Evolutionary conservation across 306 rosid genomes (phyloP).

Genomic region (Castanea crenata): DNA sequence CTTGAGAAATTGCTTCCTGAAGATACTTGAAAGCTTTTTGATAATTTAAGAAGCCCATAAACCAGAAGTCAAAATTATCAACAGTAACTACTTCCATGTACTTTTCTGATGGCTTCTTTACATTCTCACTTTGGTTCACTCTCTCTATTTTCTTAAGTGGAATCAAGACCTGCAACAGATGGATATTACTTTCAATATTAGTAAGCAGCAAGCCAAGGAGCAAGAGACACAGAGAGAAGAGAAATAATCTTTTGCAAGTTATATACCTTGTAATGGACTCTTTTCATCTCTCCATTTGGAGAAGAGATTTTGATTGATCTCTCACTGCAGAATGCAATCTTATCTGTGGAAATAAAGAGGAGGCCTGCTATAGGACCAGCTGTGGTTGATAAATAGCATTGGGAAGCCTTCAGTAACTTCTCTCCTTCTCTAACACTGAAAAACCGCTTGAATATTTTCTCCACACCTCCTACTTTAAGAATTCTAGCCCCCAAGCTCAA

Average conservation of each 20-base stretch:
- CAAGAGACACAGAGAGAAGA: not conserved
- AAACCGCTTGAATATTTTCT: conserved; percentile 50
- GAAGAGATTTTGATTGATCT: conserved; percentile 57
- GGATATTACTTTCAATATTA: not conserved
- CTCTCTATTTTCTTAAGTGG: conserved; percentile 38
- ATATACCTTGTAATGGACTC: conserved; percentile 57
- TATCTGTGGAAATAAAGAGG: conserved; percentile 73
- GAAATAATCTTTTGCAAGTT: not conserved
- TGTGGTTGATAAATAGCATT: conserved; percentile 75
- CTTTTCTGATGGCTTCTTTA: conserved; percentile 49
- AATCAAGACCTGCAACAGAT: conserved; percentile 42
- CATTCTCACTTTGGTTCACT: conserved; percentile 44
- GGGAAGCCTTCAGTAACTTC: conserved; percentile 59
- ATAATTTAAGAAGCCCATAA: conserved; percentile 61
- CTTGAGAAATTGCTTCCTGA: conserved; percentile 32
- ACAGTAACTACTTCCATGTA: conserved; percentile 54
- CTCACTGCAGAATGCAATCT: conserved; percentile 73
- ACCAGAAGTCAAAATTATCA: conserved; percentile 66
- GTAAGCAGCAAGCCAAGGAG: not conserved
- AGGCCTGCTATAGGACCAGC: conserved; percentile 81
- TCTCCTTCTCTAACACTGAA: conserved; percentile 58
- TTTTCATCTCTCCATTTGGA: conserved; percentile 40
- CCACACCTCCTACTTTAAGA: conserved; percentile 63
- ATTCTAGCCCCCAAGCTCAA: conserved; percentile 68
- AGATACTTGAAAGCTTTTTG: conserved; percentile 42